These are phyloP conservation scores for Brassica carinata DNA, from an alignment of 345 rosid species.

Conservation along the genomic window DNA sequence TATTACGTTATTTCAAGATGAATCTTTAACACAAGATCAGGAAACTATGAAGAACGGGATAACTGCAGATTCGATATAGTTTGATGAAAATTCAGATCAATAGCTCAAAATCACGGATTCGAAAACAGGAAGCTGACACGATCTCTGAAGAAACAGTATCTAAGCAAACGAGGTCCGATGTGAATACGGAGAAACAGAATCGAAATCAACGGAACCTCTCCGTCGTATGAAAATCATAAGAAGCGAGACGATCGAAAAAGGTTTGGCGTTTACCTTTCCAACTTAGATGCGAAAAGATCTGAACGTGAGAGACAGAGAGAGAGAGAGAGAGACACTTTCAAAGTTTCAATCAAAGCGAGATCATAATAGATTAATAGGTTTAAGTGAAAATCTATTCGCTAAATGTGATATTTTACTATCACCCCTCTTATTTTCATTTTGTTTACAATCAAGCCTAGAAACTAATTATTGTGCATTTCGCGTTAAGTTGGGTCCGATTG, in stretches of 20 bases:
- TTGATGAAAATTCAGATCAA: conserved; percentile 1
- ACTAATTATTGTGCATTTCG: not conserved
- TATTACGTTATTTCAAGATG: not conserved
- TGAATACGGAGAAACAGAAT: not conserved
- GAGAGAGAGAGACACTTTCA: not conserved
- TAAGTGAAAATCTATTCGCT: not conserved
- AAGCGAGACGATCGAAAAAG: not conserved
- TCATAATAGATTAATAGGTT: not conserved
- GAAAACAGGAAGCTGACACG: not conserved
- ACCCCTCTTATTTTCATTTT: not conserved
- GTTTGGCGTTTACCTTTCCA: not conserved
- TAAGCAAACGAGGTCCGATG: conserved; percentile 16
- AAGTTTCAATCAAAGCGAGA: not conserved
- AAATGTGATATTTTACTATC: not conserved
- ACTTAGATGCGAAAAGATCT: not conserved
- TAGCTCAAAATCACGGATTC: conserved; percentile 10
- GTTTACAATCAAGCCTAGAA: not conserved
- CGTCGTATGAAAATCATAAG: not conserved
- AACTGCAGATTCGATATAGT: conserved; percentile 6
- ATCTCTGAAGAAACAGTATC: not conserved
- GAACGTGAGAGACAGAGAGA: not conserved
- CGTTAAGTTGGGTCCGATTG: not conserved
- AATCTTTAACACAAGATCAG: not conserved
- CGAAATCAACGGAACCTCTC: not conserved
- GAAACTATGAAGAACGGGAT: not conserved